Conservation (phyloP, 768 basidiomycete genomes). For the Lanmaoa pseudosensibilis region DNA sequence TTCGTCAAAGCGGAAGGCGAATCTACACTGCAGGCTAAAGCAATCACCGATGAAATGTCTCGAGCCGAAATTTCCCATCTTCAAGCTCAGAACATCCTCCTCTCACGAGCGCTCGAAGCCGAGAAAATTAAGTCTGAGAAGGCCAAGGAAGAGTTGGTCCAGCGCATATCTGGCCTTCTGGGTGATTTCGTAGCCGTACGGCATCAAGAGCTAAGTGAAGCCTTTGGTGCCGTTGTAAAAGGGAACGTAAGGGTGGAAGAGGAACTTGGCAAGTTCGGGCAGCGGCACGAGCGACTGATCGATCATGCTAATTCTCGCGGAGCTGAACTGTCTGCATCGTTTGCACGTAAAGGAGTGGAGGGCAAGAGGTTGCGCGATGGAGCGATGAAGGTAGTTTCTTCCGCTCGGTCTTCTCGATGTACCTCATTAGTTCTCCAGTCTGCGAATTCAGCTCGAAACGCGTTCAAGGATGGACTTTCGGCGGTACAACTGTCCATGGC, state of each 20-base stretch:
- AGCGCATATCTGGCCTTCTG: slow-evolving; percentile 70
- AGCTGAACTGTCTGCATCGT: slow-evolving; percentile 37
- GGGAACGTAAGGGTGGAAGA: slow-evolving; percentile 58
- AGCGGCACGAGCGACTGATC: slow-evolving; percentile 49
- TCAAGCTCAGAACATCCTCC: slow-evolving; percentile 65
- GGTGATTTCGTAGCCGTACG: slow-evolving; percentile 68
- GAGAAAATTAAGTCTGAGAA: slow-evolving; percentile 68
- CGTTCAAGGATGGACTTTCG: slow-evolving; percentile 43
- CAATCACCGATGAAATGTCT: slow-evolving; percentile 46
- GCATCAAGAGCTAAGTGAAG: slow-evolving; percentile 62
- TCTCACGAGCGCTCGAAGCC: slow-evolving; percentile 58
- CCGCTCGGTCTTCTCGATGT: background rate
- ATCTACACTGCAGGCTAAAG: slow-evolving; percentile 49
- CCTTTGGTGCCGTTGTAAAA: slow-evolving; percentile 51
- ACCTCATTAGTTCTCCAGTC: slow-evolving; percentile 37
- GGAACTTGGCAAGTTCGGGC: slow-evolving; percentile 46
- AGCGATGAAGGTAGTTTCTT: slow-evolving; percentile 51
- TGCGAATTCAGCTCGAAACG: slow-evolving; percentile 38
- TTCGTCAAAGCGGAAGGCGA: slow-evolving; percentile 58
- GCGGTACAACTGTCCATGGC: slow-evolving; percentile 46
- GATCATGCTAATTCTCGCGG: slow-evolving; percentile 43
- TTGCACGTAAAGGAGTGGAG: slow-evolving; percentile 50
- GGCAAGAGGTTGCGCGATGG: slow-evolving; percentile 57
- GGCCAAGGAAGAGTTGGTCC: slow-evolving; percentile 72
- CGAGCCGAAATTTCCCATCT: slow-evolving; percentile 59